These are phyloP conservation scores for Capsicum pubescens DNA, from an alignment of 257 asterid genomes.

Conservation along the genomic window DNA sequence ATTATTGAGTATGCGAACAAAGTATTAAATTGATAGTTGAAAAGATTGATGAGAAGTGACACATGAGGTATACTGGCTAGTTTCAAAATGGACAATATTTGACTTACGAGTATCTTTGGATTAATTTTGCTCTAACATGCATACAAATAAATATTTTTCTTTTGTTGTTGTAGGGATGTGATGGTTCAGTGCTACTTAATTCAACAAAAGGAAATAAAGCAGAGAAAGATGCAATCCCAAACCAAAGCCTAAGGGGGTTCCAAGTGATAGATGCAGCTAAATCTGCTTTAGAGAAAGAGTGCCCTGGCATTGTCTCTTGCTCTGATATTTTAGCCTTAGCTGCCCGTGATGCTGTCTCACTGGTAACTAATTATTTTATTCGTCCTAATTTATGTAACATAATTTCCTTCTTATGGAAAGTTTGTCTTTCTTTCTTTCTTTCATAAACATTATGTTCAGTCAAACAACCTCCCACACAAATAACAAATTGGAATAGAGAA, in stretches of 20 bases:
- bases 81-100: no score
- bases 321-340: constrained; percentile 70
- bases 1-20: no score
- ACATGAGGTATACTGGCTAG: no score
- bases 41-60: no score
- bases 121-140: no score
- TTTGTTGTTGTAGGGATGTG: constrained; percentile 57
- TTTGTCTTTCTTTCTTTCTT: background rate
- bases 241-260: constrained; percentile 60
- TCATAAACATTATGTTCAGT: background rate
- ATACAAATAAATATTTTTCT: background rate
- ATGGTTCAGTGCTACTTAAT: constrained; percentile 62
- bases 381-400: no score
- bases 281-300: constrained; percentile 53
- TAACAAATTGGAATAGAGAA: no score
- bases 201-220: constrained; percentile 51
- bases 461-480: no score
- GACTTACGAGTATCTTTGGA: no score
- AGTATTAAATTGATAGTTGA: no score
- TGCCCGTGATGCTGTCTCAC: constrained; percentile 60
- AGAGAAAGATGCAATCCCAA: constrained; percentile 62
- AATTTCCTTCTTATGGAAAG: no score
- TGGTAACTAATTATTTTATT: constrained; percentile 34
- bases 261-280: constrained; percentile 67
- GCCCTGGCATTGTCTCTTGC: constrained; percentile 67